Evolutionary conservation across 768 basidiomycete genomes (phyloP), one percentile per base, ranked within the genome.

Genomic region (Tylopilus cervinicoccineus): DNA sequence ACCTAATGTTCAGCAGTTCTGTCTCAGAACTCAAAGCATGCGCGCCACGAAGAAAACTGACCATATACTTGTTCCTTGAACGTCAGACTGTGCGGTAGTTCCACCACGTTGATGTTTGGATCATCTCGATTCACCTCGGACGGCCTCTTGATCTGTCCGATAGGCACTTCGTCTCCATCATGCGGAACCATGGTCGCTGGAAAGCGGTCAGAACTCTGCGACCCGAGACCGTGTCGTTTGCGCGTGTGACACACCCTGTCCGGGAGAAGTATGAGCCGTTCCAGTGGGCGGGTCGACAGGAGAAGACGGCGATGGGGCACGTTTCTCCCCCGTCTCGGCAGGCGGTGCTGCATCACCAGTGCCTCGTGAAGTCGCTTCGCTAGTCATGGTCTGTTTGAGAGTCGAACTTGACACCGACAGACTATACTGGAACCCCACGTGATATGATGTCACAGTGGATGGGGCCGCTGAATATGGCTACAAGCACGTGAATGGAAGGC

Each of bases 51-150:
- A 13, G 23, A 6, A 46, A 34, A 54, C 72, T 22, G 51, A 79
- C 81, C 81, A 38, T 81, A 74, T 8, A 81, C 77, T 48, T 70
- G 73, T 38, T 83, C 80, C 60, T 80, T 83, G 68, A 82, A 83
- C 13, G 80, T 71, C 26, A 76, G 71, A 27, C 47, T 55, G 31
- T 47, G 63, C 42, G 59, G 48, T 33, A 58, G 40, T 14, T 58
- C 66, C 26, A 60, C 61, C 19, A 65, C 56, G 19, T 62, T 61
- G 44, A 54, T 28, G 19, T 53, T 61, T 19, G 56, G 58, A 13
- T 65, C 67, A 39, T 63, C 52, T 46, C 47, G 45, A 37, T 58
- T 41, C 20, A 61, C 63, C 27, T 65, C 65, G 27, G 61, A 57
- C 10, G 62, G 51, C 38, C 52, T 51, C 48, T 57, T 58, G 33